phyloP scores from a whole-genome alignment of 129 eudicot species.

The Apium graveolens region DNA sequence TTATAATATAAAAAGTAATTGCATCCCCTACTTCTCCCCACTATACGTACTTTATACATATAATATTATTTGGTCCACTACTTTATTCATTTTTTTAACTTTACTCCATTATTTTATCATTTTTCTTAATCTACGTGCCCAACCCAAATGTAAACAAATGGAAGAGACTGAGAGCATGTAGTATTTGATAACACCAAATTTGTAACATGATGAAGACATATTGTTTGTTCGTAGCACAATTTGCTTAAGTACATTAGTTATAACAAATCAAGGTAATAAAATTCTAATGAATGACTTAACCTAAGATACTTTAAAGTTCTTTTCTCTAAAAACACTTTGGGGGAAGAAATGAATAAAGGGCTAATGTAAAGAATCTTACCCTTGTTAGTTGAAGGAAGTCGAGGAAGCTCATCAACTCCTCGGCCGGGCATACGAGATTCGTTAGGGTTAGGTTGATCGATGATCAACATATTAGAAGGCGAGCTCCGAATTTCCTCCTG shows the following conservation, averaged over 20 bases:
- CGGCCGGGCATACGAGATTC: conserved; percentile 52
- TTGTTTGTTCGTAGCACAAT: not conserved
- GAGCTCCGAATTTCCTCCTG: conserved; percentile 76
- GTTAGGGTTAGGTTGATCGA: conserved; percentile 53
- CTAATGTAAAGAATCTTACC: conserved; percentile 39
- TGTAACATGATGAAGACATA: not conserved
- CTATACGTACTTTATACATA: too few relatives aligned
- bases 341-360: not conserved
- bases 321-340: not conserved
- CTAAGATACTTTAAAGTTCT: not conserved
- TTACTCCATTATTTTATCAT: too few relatives aligned
- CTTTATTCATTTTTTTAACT: too few relatives aligned
- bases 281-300: too few relatives aligned
- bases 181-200: not conserved
- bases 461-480: conserved; percentile 55
- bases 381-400: conserved; percentile 76
- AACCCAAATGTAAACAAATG: too few relatives aligned
- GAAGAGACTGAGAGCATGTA: too few relatives aligned
- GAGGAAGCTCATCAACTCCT: conserved; percentile 71
- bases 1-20: too few relatives aligned
- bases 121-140: too few relatives aligned
- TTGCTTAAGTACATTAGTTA: too few relatives aligned
- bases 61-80: too few relatives aligned
- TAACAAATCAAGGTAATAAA: too few relatives aligned
- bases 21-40: too few relatives aligned